Conservation (phyloP, 345 rosid species). For the Isatis tinctoria region DNA sequence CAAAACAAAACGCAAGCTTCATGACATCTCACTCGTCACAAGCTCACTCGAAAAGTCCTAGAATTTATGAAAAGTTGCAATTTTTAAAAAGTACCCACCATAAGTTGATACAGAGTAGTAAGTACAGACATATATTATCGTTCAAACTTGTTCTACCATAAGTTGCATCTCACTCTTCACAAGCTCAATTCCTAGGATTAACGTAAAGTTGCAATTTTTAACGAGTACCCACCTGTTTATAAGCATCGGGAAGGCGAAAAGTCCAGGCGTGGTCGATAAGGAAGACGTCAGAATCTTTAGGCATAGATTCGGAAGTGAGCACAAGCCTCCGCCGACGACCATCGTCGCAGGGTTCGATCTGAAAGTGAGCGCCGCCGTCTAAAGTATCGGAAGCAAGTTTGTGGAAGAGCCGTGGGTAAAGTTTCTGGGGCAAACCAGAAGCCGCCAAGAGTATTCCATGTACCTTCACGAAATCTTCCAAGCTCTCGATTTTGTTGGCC, state of each 20-base stretch:
- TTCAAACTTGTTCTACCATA: too few relatives aligned
- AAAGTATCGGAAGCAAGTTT: constrained; percentile 69
- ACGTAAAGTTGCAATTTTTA: too few relatives aligned
- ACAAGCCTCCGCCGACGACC: constrained; percentile 69
- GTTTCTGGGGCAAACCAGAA: constrained; percentile 69
- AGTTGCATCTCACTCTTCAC: neutral
- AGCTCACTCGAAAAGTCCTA: too few relatives aligned
- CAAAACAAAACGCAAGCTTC: too few relatives aligned
- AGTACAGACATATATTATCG: too few relatives aligned
- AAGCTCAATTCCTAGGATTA: too few relatives aligned
- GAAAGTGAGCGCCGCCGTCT: constrained; percentile 79
- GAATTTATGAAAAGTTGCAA: too few relatives aligned
- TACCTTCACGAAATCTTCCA: constrained; percentile 72
- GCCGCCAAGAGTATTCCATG: constrained; percentile 80
- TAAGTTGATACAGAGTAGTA: too few relatives aligned
- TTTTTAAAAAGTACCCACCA: neutral
- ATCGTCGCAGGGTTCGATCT: constrained; percentile 59
- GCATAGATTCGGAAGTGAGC: constrained; percentile 57
- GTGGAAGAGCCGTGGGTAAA: constrained; percentile 63
- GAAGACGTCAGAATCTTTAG: constrained; percentile 61
- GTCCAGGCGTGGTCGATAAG: constrained; percentile 97
- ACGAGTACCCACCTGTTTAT: constrained; percentile 48
- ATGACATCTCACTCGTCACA: too few relatives aligned
- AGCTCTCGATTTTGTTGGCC: constrained; percentile 39
- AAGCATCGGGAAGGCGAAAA: constrained; percentile 79